A percentile compares a stretch with the other conserved stretches of the same genome.
phyloP scores from a whole-genome alignment of 305 asterid genomes.

The Fraxinus ornus region DNA sequence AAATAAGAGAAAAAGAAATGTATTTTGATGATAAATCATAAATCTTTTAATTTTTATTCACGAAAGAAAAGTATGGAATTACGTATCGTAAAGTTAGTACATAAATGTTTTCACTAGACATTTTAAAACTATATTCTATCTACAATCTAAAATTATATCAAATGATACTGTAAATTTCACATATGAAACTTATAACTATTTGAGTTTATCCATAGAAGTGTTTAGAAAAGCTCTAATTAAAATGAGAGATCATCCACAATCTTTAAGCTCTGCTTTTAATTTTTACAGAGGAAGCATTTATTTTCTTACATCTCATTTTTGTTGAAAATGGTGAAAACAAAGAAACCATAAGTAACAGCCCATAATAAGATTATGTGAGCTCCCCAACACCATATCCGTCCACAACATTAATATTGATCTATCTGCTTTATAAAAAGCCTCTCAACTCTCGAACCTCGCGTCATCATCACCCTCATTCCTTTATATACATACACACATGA shows the following conservation, averaged over 20 bases:
- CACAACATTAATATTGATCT: neutral
- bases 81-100: too few relatives aligned
- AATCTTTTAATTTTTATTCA: too few relatives aligned
- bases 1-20: too few relatives aligned
- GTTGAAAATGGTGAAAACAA: neutral
- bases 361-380: neutral
- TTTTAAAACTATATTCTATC: neutral
- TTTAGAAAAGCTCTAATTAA: neutral
- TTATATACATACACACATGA: slow-evolving; percentile 33
- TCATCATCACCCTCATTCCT: slow-evolving; percentile 36
- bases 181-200: neutral
- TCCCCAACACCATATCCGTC: neutral
- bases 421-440: slow-evolving; percentile 5
- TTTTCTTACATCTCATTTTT: neutral
- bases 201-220: neutral
- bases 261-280: neutral
- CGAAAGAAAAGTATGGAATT: too few relatives aligned
- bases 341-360: neutral
- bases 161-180: neutral
- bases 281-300: too few relatives aligned
- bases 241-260: neutral
- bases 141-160: neutral
- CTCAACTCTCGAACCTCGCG: slow-evolving; percentile 15
- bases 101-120: too few relatives aligned
- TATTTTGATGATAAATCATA: too few relatives aligned